phyloP scores from a whole-genome alignment of 257 asterid genomes.

The Przewalskia tangutica region DNA sequence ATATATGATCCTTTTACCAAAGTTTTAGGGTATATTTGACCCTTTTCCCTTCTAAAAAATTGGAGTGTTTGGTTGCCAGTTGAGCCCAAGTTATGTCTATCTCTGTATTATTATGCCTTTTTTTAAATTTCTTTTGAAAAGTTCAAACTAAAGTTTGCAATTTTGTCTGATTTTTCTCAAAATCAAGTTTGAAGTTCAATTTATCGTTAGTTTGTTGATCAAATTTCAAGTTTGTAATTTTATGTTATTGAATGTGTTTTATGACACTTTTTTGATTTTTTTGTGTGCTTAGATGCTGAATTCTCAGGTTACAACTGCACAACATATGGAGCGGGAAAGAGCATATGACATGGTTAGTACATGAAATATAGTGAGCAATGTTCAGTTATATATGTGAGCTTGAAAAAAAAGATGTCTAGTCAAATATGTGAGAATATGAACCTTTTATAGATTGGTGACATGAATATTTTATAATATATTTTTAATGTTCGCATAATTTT shows the following conservation, averaged over 20 bases:
- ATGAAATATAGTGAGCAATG: not conserved
- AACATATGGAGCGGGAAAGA: slow-evolving; percentile 92
- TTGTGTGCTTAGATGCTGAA: slow-evolving; percentile 47
- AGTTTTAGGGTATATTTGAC: too few relatives aligned
- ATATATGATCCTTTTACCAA: too few relatives aligned
- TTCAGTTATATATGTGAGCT: not conserved
- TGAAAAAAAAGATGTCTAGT: not conserved
- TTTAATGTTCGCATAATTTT: not conserved
- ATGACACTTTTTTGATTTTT: not conserved
- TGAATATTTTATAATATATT: not conserved
- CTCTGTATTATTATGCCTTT: too few relatives aligned
- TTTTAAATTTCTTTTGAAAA: too few relatives aligned
- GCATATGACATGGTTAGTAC: slow-evolving; percentile 88
- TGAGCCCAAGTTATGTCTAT: too few relatives aligned
- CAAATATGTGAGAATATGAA: not conserved
- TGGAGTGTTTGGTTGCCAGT: too few relatives aligned
- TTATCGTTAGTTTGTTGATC: not conserved
- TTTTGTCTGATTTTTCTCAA: not conserved
- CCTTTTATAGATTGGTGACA: not conserved
- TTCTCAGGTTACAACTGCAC: slow-evolving; percentile 86
- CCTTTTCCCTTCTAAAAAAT: too few relatives aligned
- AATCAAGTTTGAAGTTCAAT: not conserved
- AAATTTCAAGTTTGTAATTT: not conserved
- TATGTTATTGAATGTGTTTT: not conserved
- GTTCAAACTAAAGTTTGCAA: not conserved